Conservation (phyloP, 2,329 filamentous ascomycete genomes). For the Aureobasidium uvarum region DNA sequence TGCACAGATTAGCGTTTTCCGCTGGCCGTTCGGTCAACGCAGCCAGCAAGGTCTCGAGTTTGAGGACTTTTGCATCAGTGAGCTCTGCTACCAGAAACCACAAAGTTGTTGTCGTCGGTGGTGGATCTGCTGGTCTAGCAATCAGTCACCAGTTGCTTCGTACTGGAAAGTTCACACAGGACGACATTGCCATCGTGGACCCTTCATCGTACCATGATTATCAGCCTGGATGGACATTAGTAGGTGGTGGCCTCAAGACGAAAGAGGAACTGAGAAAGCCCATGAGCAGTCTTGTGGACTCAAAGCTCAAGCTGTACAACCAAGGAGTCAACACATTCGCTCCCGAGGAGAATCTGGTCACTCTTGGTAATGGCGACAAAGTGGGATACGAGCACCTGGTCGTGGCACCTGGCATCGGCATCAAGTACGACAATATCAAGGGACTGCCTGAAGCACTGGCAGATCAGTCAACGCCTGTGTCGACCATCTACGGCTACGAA, state of each 20-base stretch:
- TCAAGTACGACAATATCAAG: constrained; percentile 30
- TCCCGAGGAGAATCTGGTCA: constrained; percentile 58
- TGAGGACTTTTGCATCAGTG: constrained; percentile 30
- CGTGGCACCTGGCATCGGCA: constrained; percentile 50
- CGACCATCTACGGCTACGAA: constrained; percentile 42
- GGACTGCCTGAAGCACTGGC: constrained; percentile 37
- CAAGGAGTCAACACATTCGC: constrained; percentile 51
- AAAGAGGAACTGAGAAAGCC: constrained; percentile 58
- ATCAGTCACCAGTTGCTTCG: constrained; percentile 67
- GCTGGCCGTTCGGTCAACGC: constrained; percentile 18
- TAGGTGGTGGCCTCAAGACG: constrained; percentile 63
- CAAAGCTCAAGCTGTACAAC: constrained; percentile 62
- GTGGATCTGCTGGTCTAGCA: constrained; percentile 63
- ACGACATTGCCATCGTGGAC: constrained; percentile 65
- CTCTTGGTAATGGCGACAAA: constrained; percentile 55
- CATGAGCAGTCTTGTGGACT: constrained; percentile 54
- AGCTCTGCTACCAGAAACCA: constrained; percentile 49
- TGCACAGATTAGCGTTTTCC: constrained; percentile 10
- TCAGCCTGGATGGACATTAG: constrained; percentile 68
- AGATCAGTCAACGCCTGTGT: constrained; percentile 39
- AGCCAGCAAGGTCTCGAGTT: background rate
- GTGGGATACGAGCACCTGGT: constrained; percentile 64
- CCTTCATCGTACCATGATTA: constrained; percentile 64
- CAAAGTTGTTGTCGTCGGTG: constrained; percentile 66
- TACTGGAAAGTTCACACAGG: constrained; percentile 54